Percentiles rank a stretch among this genome's conserved stretches.
phyloP scores from a whole-genome alignment of 2,329 filamentous ascomycete species.

The Cercospora canescens region DNA sequence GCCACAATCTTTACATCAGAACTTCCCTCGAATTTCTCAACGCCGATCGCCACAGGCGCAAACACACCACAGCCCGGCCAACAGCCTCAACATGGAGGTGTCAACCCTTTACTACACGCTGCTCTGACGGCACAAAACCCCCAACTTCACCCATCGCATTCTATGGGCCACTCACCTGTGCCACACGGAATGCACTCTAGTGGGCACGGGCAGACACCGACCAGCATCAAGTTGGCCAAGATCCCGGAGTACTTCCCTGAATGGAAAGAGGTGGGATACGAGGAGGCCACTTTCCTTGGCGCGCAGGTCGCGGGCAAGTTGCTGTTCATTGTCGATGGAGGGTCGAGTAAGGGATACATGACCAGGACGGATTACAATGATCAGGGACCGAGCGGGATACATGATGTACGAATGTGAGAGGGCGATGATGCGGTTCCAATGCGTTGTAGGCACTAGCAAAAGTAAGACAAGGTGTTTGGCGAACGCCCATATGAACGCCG shows the following conservation, averaged over 20 bases:
- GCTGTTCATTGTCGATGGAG: conserved; percentile 68
- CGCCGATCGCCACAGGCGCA: conserved; percentile 83
- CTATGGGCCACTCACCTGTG: conserved; percentile 31
- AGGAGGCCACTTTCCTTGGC: conserved; percentile 84
- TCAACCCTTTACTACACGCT: conserved; percentile 89
- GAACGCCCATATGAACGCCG: neutral
- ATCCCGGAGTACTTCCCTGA: conserved; percentile 85
- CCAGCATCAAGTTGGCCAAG: conserved; percentile 74
- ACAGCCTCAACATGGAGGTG: conserved; percentile 50
- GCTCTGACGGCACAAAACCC: conserved; percentile 72
- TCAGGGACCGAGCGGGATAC: conserved; percentile 63
- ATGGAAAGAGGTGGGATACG: conserved; percentile 75
- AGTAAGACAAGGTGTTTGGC: neutral
- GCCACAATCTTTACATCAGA: conserved; percentile 98
- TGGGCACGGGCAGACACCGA: conserved; percentile 73
- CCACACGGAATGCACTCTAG: conserved; percentile 44
- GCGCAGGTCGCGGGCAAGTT: conserved; percentile 82
- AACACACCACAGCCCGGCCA: conserved; percentile 74
- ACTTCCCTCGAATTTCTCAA: conserved; percentile 89
- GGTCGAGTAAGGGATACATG: conserved; percentile 67
- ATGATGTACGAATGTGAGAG: conserved; percentile 47
- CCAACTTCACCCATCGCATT: conserved; percentile 44
- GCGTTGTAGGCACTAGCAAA: neutral
- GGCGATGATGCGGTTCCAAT: neutral
- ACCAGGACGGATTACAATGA: conserved; percentile 69